A percentile compares a stretch with the other conserved stretches of the same genome.
phyloP scores from a whole-genome alignment of 306 rosid genomes.

The Potentilla sterilis region DNA sequence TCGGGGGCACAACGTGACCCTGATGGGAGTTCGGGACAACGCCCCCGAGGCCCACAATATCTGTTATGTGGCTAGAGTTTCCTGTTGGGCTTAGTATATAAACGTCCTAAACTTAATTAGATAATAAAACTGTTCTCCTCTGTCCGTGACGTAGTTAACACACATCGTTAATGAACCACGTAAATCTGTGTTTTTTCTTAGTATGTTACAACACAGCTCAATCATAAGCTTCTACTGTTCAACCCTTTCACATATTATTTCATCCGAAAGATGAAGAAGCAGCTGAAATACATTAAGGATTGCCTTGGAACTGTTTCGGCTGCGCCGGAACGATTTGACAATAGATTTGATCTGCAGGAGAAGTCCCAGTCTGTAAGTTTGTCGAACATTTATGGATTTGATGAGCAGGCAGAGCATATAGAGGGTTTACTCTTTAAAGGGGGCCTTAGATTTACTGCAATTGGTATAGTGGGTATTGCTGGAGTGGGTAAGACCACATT shows the following conservation, averaged over 20 bases:
- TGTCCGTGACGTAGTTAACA: too few species aligned
- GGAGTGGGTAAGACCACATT: slow-evolving; percentile 17
- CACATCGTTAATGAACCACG: too few species aligned
- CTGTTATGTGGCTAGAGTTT: too few species aligned
- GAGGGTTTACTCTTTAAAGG: background rate
- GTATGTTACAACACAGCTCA: too few species aligned
- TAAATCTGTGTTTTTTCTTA: too few species aligned
- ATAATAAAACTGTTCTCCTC: too few species aligned
- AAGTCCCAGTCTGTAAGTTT: background rate
- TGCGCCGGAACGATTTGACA: background rate
- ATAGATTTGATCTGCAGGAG: too few species aligned
- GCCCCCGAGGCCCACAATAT: too few species aligned
- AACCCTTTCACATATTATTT: background rate
- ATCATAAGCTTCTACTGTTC: background rate
- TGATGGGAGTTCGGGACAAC: too few species aligned
- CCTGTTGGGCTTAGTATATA: too few species aligned
- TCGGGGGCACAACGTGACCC: too few species aligned
- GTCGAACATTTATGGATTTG: background rate
- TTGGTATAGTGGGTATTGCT: slow-evolving; percentile 19
- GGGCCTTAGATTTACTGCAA: background rate
- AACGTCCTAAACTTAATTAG: too few species aligned
- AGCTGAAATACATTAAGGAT: fast-evolving
- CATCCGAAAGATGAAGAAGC: background rate
- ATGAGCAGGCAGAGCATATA: background rate
- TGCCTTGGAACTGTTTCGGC: background rate